Conservation (phyloP, 2,329 filamentous ascomycete genomes). For the Hymenoscyphus repandus region DNA sequence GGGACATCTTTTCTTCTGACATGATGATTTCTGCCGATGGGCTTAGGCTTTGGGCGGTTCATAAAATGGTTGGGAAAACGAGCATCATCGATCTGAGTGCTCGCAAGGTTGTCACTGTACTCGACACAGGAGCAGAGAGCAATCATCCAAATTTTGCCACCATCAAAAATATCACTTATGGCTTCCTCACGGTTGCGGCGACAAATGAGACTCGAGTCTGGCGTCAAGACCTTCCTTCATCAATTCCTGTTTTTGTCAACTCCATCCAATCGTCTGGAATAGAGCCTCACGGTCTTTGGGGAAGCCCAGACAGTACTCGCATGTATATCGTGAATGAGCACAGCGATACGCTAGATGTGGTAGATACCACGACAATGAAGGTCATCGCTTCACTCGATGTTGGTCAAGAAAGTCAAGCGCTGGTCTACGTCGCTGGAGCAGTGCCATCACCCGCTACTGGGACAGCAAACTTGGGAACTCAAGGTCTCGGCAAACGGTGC, state of each 20-base stretch:
- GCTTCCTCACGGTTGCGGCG: constrained; percentile 4
- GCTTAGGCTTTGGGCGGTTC: constrained; percentile 5
- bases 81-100: constrained; percentile 1
- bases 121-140: constrained; percentile 4
- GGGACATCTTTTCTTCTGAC: constrained; percentile 4
- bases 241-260: constrained; percentile 1
- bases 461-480: not conserved
- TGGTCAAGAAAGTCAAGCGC: constrained; percentile 3
- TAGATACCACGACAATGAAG: not conserved
- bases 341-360: constrained; percentile 4
- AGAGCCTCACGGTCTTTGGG: constrained; percentile 6
- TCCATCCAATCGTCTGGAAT: constrained; percentile 2
- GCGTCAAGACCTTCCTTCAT: not conserved
- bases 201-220: constrained; percentile 4
- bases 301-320: constrained; percentile 4
- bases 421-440: constrained; percentile 5
- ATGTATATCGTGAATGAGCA: constrained; percentile 7
- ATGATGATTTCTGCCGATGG: constrained; percentile 8
- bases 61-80: constrained; percentile 4
- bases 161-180: not conserved
- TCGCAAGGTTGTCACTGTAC: not conserved
- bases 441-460: constrained; percentile 2
- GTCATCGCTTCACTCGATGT: not conserved
- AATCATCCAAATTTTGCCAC: constrained; percentile 6
- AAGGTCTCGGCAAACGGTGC: constrained; percentile 2